Evolutionary conservation across 768 basidiomycete species (phyloP), one percentile per base, ranked within the genome.

Genomic region (Galerina sulciceps): DNA sequence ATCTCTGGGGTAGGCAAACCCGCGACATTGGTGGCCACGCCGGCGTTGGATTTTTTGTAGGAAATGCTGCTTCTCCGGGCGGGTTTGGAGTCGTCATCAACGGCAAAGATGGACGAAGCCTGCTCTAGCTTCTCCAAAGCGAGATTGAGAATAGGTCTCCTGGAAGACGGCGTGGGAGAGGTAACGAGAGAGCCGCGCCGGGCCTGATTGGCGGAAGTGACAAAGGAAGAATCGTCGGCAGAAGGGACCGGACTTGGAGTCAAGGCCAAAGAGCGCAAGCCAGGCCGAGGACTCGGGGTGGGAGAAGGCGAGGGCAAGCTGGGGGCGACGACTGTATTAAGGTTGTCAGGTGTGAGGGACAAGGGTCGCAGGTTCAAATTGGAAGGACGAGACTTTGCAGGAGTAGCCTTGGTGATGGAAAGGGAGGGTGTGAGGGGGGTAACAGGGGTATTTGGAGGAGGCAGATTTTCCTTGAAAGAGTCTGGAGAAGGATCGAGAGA

Each of bases 1-100:
- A 85, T 79, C 66, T 88, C 90, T 11, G 90, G 91, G 0, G 90
- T 91, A 0, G 89, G 89, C 13, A 91, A 75, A 26, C 82, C 83
- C 11, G 78, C 65, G 44, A 65, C 57, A 53, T 72, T 74, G 34
- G 64, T 63, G 15, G 65, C 69, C 42, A 74, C 67, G 37, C 76
- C 75, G 42, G 45, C 59, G 31, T 58, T 47, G 26, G 88, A 86
- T 31, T 76, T 71, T 65, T 85, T 88, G 78, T 93, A 93, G 0
- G 86, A 85, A 53, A 93, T 91, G 72, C 89, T 91, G 72, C 90
- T 90, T 43, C 86, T 81, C 43, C 84, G 77, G 47, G 67, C 72
- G 34, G 74, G 69, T 59, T 75, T 75, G 45, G 64, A 62, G 8
- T 77, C 73, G 13, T 76, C 76, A 15, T 71, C 63, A 44, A 70